Percentiles rank a stretch among this genome's conserved stretches.
These are phyloP conservation scores for Globisporangium echinulatum DNA, from an alignment of 352 stramenopile genomes.

Conservation along the genomic window DNA sequence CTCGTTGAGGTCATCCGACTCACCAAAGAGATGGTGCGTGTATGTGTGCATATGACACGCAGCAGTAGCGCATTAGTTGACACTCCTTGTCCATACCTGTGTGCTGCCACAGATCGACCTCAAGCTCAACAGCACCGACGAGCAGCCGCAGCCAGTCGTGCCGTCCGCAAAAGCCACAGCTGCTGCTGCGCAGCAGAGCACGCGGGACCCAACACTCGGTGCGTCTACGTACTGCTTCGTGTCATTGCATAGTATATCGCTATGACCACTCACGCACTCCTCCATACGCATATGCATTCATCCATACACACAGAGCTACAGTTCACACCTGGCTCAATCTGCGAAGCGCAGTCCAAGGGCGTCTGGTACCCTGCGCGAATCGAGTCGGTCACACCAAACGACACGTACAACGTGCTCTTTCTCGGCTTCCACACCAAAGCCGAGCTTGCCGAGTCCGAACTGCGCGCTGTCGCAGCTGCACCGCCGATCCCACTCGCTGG, in stretches of 20 bases:
- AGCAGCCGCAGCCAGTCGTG: neutral
- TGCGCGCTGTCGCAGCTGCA: conserved; percentile 30
- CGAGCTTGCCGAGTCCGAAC: conserved; percentile 28
- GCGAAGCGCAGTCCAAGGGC: conserved; percentile 56
- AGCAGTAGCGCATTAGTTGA: too few relatives aligned
- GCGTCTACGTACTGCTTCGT: neutral
- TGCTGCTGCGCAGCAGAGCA: neutral
- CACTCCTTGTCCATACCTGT: too few relatives aligned
- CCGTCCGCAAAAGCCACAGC: neutral
- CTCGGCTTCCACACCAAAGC: conserved; percentile 64
- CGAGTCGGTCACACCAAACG: conserved; percentile 40
- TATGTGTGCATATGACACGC: neutral
- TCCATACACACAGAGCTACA: conserved; percentile 18
- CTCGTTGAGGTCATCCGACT: conserved; percentile 82
- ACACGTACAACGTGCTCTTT: conserved; percentile 69
- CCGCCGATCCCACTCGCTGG: conserved; percentile 19
- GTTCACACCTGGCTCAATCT: conserved; percentile 40
- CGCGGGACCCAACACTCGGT: neutral
- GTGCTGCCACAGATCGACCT: conserved; percentile 17
- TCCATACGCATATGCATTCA: neutral
- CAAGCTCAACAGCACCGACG: conserved; percentile 10
- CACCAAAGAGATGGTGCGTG: conserved; percentile 69
- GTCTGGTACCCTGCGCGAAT: conserved; percentile 68
- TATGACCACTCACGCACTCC: neutral
- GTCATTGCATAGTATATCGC: too few relatives aligned